Evolutionary conservation across 495 filamentous ascomycete species (phyloP).

Genomic region (Neurospora intermedia): DNA sequence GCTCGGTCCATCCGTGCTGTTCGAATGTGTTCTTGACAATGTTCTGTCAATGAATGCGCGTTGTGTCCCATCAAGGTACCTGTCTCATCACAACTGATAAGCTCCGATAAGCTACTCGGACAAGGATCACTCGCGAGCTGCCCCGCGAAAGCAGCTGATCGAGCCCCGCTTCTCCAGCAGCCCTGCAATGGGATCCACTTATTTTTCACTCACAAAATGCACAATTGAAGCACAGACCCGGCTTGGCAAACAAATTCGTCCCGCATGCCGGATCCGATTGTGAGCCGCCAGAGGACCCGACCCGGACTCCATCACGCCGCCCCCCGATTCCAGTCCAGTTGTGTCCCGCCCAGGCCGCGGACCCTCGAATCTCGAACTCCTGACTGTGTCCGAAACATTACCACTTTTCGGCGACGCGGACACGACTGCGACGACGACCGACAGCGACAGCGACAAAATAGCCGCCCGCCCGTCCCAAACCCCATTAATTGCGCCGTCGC

Average conservation of each 20-base stretch:
- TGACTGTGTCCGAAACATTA: background rate
- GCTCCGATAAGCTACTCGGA: background rate
- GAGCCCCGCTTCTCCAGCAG: background rate
- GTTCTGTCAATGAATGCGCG: background rate
- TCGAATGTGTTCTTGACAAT: background rate
- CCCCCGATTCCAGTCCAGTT: background rate
- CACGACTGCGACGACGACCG: background rate
- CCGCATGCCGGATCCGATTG: background rate
- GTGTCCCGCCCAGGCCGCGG: background rate
- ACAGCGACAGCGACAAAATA: background rate
- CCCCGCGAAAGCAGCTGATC: background rate
- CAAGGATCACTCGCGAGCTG: background rate
- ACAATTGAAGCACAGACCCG: background rate
- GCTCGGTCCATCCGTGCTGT: background rate
- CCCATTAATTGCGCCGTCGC: background rate
- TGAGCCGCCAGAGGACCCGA: background rate
- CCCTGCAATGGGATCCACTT: background rate
- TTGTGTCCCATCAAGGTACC: background rate
- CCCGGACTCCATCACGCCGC: background rate
- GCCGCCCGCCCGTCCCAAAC: background rate
- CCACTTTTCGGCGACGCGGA: background rate
- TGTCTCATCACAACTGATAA: background rate
- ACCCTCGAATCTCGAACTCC: background rate
- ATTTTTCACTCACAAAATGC: background rate
- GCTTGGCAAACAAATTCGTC: background rate